phyloP scores from a whole-genome alignment of 1,284 basidiomycete species.

The Xerocomus nothofagi region DNA sequence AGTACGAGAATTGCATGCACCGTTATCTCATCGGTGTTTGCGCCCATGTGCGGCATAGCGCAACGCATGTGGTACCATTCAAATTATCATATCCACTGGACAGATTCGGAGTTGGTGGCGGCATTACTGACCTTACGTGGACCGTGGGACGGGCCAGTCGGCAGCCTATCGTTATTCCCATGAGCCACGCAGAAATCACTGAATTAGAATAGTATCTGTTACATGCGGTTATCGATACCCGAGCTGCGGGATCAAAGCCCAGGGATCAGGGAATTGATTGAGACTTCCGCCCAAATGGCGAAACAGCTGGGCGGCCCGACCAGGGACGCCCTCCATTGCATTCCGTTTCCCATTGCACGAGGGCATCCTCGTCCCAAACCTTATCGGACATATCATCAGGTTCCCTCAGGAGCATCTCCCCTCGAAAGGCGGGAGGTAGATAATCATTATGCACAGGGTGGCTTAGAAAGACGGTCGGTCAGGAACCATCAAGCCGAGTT shows the following conservation, averaged over 20 bases:
- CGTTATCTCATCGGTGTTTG: background rate
- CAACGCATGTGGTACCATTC: background rate
- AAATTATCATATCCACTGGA: background rate
- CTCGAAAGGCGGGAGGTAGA: constrained; percentile 47
- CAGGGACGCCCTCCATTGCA: constrained; percentile 65
- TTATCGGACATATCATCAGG: constrained; percentile 57
- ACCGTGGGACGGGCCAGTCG: too few relatives aligned
- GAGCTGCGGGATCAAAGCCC: background rate
- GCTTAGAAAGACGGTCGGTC: constrained; percentile 34
- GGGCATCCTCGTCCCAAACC: constrained; percentile 71
- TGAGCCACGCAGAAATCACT: background rate
- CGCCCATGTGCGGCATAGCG: background rate
- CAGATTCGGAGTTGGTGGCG: too few relatives aligned
- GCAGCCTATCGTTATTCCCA: background rate
- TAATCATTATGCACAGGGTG: constrained; percentile 76
- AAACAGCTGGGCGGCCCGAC: constrained; percentile 47
- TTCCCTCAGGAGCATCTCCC: constrained; percentile 51
- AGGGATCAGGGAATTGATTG: constrained; percentile 1
- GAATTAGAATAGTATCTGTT: constrained; percentile 1
- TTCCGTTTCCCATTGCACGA: constrained; percentile 71
- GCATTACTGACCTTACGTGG: too few relatives aligned
- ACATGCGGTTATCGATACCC: background rate
- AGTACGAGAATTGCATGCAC: background rate
- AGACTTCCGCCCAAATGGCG: background rate
- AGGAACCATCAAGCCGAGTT: background rate